phyloP scores from a whole-genome alignment of 2,329 filamentous ascomycete genomes.

The Colletotrichum sp. region DNA sequence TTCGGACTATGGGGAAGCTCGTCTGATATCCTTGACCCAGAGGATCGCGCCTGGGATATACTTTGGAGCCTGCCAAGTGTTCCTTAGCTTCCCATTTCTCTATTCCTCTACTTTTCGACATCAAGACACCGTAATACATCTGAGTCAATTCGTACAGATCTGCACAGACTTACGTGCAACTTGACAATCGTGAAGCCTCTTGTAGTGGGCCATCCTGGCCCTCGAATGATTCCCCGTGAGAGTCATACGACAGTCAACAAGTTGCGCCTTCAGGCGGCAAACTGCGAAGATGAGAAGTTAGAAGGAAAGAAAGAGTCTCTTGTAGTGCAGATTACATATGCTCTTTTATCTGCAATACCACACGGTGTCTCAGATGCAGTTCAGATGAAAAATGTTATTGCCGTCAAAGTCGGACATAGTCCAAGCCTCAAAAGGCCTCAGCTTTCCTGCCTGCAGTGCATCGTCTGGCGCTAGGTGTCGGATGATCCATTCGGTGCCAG shows the following conservation, averaged over 20 bases:
- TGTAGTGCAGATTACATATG: too few relatives aligned
- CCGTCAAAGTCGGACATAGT: not conserved
- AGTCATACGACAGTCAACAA: too few relatives aligned
- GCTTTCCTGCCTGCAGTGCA: not conserved
- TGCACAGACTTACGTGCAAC: not conserved
- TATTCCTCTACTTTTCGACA: not conserved
- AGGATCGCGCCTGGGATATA: not conserved
- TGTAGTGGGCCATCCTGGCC: too few relatives aligned
- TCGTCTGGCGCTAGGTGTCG: not conserved
- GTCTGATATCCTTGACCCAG: not conserved
- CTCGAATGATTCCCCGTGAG: too few relatives aligned
- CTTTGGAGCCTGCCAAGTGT: not conserved
- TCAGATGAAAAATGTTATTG: not conserved
- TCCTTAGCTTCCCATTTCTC: not conserved
- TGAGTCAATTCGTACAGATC: not conserved
- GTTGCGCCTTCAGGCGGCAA: too few relatives aligned
- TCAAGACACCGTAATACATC: not conserved
- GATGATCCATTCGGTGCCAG: not conserved
- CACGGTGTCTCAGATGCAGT: not conserved
- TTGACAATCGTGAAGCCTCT: not conserved
- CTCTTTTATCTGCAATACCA: not conserved
- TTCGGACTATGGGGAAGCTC: not conserved
- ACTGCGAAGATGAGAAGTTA: too few relatives aligned
- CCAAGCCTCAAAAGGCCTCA: not conserved
- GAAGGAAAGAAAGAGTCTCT: not conserved